Evolutionary conservation across 768 basidiomycete species (phyloP), one percentile per base, ranked within the genome.

Genomic region (Lactarius sp.): DNA sequence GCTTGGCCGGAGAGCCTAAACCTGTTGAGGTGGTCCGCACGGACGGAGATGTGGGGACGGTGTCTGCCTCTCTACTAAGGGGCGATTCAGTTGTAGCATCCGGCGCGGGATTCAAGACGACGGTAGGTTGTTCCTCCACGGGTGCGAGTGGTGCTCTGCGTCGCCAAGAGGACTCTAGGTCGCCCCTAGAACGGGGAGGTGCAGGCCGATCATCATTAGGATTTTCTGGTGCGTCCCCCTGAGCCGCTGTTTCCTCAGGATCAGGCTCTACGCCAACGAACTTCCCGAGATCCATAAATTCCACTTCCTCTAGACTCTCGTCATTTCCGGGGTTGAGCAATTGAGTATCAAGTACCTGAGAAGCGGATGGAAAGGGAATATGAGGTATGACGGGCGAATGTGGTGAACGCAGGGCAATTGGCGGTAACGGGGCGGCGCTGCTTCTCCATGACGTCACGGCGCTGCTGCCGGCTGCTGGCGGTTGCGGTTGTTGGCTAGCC

Each of bases 231-330:
- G 59, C 33, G 65, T 69, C 61, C 60, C 57, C 41, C 72, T 72
- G 42, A 37, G 22, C 49, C 31, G 51, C 49, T 37, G 54, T 16
- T 18, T 60, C 64, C 47, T 65, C 59, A 20, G 77, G 53, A 42
- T 60, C 34, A 14, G 71, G 56, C 34, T 73, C 73, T 52, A 75
- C 75, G 34, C 82, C 85, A 12, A 88, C 78, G 63, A 92, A 83
- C 74, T 83, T 86, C 49, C 79, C 87, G 71, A 92, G 78, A 52
- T 93, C 90, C 2, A 82, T 81, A 68, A 91, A 93, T 69, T 92
- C 90, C 7, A 93, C 82, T n/a, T 88, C 81, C 69, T 92, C 90
- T 3, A 92, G 79, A 59, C 85, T 81, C 68, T 87, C 88, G 22
- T 80, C 83, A 4, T 79, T 73, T 59, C 75, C 73, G 47, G 78